phyloP scores from a whole-genome alignment of 2,329 filamentous ascomycete genomes.

The Sclerotinia subarctica region DNA sequence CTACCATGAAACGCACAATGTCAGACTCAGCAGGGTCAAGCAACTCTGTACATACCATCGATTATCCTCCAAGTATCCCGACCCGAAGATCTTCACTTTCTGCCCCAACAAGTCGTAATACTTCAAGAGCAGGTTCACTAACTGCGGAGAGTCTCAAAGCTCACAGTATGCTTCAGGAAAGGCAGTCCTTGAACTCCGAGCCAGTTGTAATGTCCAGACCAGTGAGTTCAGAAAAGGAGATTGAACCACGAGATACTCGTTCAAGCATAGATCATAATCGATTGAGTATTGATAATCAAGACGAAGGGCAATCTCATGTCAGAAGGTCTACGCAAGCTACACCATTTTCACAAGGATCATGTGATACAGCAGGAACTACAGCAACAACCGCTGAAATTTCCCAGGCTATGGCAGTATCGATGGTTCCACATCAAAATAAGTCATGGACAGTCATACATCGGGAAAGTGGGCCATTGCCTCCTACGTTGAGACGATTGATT shows the following conservation, averaged over 20 bases:
- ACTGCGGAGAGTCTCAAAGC: constrained; percentile 57
- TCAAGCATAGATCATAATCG: constrained; percentile 48
- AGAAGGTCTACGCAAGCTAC: constrained; percentile 56
- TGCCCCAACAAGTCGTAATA: constrained; percentile 58
- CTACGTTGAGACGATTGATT: constrained; percentile 18
- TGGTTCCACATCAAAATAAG: constrained; percentile 63
- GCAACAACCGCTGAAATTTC: constrained; percentile 55
- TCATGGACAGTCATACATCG: constrained; percentile 40
- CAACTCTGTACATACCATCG: constrained; percentile 50
- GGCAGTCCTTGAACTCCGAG: constrained; percentile 22
- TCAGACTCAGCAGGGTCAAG: constrained; percentile 37
- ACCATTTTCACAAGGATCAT: constrained; percentile 59
- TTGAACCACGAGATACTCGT: constrained; percentile 23
- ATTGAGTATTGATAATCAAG: constrained; percentile 40
- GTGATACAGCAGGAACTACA: constrained; percentile 55
- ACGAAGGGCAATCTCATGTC: constrained; percentile 39
- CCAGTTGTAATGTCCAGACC: constrained; percentile 19
- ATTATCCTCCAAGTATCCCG: constrained; percentile 58
- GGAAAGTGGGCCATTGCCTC: constrained; percentile 11
- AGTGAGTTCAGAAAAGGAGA: constrained; percentile 24
- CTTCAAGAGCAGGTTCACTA: constrained; percentile 52
- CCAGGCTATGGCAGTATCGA: constrained; percentile 59
- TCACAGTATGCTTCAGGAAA: constrained; percentile 44
- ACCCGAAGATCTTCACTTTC: constrained; percentile 59
- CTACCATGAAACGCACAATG: constrained; percentile 29